Conservation (phyloP, 2,329 filamentous ascomycete species). For the Diatrype stigma region DNA sequence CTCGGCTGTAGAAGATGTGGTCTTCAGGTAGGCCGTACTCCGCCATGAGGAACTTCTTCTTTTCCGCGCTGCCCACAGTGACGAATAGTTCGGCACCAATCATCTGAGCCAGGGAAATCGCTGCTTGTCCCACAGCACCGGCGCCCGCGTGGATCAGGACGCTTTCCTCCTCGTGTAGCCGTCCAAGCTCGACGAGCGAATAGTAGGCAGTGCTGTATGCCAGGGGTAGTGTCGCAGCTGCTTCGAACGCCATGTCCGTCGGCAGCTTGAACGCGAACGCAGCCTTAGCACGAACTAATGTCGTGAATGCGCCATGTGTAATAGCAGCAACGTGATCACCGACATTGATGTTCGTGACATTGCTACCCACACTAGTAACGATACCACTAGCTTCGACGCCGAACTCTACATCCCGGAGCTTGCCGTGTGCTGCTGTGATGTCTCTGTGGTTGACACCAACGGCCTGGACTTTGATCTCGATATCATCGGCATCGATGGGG, state of each 20-base stretch:
- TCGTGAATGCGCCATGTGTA: constrained; percentile 31
- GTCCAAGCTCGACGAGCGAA: constrained; percentile 22
- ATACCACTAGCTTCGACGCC: constrained; percentile 25
- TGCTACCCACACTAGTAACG: constrained; percentile 20
- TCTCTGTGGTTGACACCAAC: constrained; percentile 27
- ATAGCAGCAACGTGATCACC: constrained; percentile 32
- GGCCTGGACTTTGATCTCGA: constrained; percentile 25
- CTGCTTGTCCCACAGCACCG: constrained; percentile 26
- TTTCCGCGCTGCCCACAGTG: constrained; percentile 22
- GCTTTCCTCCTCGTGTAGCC: constrained; percentile 21
- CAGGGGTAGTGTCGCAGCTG: constrained; percentile 22
- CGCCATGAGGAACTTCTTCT: constrained; percentile 25
- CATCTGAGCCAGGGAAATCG: constrained; percentile 24
- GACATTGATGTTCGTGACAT: constrained; percentile 20
- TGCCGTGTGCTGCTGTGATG: constrained; percentile 23
- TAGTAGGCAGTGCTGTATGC: constrained; percentile 25
- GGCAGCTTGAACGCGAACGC: constrained; percentile 26
- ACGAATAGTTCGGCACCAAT: constrained; percentile 24
- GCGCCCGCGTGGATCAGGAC: constrained; percentile 25
- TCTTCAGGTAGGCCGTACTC: constrained; percentile 21
- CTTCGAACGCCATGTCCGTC: constrained; percentile 22
- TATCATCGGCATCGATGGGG: constrained; percentile 30
- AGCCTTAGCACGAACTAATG: constrained; percentile 20
- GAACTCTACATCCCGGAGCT: constrained; percentile 19
- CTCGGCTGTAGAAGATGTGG: constrained; percentile 25